Evolutionary conservation across 805 yeast species (phyloP).

Genomic region (Candida xyloterini): DNA sequence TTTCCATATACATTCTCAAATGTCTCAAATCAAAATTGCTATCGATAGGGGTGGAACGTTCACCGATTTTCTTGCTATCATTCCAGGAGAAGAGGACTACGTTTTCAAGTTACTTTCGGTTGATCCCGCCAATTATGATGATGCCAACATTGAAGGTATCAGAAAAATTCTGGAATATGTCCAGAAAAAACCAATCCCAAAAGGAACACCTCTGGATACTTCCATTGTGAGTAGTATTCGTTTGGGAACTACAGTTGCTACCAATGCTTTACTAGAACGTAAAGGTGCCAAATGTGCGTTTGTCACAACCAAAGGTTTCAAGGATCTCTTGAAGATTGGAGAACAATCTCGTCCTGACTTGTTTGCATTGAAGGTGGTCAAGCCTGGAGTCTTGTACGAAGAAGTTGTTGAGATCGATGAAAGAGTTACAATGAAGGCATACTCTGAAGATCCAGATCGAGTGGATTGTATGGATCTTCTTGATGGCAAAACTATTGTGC

Average conservation of each 20-base stretch:
- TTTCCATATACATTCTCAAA: not conserved
- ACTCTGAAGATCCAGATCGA: conserved; percentile 22
- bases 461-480: conserved; percentile 15
- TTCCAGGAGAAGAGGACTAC: conserved; percentile 3
- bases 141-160: conserved; percentile 29
- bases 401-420: conserved; percentile 23
- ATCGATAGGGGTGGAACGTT: conserved; percentile 40
- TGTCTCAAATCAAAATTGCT: conserved; percentile 5
- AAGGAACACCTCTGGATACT: conserved; percentile 19
- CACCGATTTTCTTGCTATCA: conserved; percentile 3
- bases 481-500: conserved; percentile 29
- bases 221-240: conserved; percentile 20
- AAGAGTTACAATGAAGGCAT: conserved; percentile 25
- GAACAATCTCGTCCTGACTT: conserved; percentile 32
- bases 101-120: conserved; percentile 31
- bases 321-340: conserved; percentile 33
- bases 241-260: conserved; percentile 30
- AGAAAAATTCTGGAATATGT: conserved; percentile 22
- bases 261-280: conserved; percentile 25
- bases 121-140: conserved; percentile 26
- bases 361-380: conserved; percentile 20
- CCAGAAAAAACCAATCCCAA: conserved; percentile 16
- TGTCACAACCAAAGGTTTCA: conserved; percentile 32
- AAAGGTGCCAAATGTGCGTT: conserved; percentile 22
- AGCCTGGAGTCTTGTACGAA: conserved; percentile 22